A percentile compares a stretch with the other conserved stretches of the same genome.
Conservation (phyloP, 1,139 yeast species). For the Scheffersomyces cryptocercus region DNA sequence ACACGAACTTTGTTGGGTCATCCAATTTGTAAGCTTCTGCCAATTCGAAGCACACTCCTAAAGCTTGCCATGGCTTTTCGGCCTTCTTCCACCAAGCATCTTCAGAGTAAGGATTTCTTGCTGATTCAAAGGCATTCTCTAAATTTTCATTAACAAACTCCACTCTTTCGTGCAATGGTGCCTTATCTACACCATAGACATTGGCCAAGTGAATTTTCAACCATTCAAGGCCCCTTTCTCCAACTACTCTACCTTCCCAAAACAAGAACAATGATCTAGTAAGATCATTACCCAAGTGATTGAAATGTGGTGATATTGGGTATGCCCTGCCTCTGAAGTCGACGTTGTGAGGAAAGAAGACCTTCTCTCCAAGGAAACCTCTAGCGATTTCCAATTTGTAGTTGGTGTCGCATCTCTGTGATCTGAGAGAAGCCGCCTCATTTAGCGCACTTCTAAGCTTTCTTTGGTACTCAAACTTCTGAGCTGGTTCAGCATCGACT, state of each 20-base stretch:
- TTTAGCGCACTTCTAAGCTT: conserved; percentile 57
- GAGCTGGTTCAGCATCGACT: conserved; percentile 68
- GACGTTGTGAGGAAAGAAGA: conserved; percentile 90
- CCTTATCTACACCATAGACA: conserved; percentile 84
- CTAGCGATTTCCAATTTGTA: conserved; percentile 94
- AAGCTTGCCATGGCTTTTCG: conserved; percentile 94
- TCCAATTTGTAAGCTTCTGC: conserved; percentile 66
- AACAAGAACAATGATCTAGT: conserved; percentile 82
- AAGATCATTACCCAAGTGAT: conserved; percentile 89
- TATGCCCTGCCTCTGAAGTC: conserved; percentile 97
- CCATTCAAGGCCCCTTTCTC: conserved; percentile 79
- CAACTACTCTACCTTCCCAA: conserved; percentile 85
- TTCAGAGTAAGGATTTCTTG: conserved; percentile 61
- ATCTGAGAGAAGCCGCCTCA: conserved; percentile 67
- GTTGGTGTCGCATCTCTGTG: conserved; percentile 91
- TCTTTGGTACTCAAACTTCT: conserved; percentile 66
- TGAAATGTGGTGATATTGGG: conserved; percentile 79
- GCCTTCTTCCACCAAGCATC: conserved; percentile 82
- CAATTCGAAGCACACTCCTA: conserved; percentile 83
- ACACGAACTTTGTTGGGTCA: conserved; percentile 73
- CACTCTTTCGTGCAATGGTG: conserved; percentile 74
- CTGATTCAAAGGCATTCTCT: conserved; percentile 64
- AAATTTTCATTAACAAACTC: conserved; percentile 69
- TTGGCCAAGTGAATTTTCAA: conserved; percentile 88
- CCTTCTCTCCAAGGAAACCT: conserved; percentile 84